Conservation (phyloP, 805 yeast genomes). For the Saccharomycopsis sp. region DNA sequence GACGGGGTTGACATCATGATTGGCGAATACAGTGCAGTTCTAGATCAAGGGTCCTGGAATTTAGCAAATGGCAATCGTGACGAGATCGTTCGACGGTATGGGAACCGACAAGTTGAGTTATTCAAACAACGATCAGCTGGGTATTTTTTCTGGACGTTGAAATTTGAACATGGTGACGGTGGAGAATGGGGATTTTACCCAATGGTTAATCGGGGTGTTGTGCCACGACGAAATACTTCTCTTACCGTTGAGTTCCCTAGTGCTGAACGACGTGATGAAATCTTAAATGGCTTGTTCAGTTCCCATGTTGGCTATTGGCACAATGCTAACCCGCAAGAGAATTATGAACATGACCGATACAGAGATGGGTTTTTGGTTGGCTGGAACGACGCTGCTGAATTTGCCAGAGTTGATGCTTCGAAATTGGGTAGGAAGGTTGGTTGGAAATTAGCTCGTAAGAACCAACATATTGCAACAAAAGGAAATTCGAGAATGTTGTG, state of each 20-base stretch:
- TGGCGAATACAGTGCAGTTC: slow-evolving; percentile 88
- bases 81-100: slow-evolving; percentile 53
- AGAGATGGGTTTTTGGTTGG: slow-evolving; percentile 72
- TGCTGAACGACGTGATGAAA: slow-evolving; percentile 35
- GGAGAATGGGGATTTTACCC: slow-evolving; percentile 95
- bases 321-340: slow-evolving; percentile 43
- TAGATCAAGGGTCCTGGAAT: slow-evolving; percentile 73
- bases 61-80: slow-evolving; percentile 43
- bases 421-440: slow-evolving; percentile 66
- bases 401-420: slow-evolving; percentile 63
- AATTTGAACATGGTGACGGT: slow-evolving; percentile 82
- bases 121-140: slow-evolving; percentile 62
- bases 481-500: slow-evolving; percentile 58
- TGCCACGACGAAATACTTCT: slow-evolving; percentile 32
- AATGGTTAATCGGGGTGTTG: slow-evolving; percentile 58
- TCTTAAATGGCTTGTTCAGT: slow-evolving; percentile 31
- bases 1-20: slow-evolving; percentile 61
- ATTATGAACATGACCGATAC: slow-evolving; percentile 76
- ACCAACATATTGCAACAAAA: slow-evolving; percentile 49
- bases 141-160: slow-evolving; percentile 83
- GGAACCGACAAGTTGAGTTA: slow-evolving; percentile 43
- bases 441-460: slow-evolving; percentile 56
- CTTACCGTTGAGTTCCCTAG: slow-evolving; percentile 34
- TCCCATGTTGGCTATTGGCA: slow-evolving; percentile 68
- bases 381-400: slow-evolving; percentile 65